Conservation (phyloP, 306 rosid species). For the Dalbergia cochinchinensis region DNA sequence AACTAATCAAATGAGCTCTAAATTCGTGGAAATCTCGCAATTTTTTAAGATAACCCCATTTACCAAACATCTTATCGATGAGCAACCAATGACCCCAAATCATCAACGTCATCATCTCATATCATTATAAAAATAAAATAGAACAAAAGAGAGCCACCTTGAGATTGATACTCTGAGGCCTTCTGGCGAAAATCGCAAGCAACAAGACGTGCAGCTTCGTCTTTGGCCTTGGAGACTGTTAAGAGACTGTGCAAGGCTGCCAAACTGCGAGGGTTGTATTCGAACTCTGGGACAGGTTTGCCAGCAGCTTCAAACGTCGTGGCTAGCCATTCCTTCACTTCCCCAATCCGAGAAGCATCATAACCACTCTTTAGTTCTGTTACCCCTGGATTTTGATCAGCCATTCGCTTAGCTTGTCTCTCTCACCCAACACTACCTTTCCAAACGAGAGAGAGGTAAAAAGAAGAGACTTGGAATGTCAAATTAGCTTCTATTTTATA, state of each 20-base stretch:
- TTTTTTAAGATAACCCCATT: background rate
- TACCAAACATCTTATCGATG: background rate
- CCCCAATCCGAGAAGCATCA: constrained; percentile 58
- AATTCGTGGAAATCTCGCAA: background rate
- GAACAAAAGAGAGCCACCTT: constrained; percentile 57
- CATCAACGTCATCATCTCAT: background rate
- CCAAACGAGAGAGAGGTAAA: no score
- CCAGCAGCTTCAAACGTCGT: constrained; percentile 81
- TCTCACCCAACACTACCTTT: background rate
- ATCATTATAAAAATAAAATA: background rate
- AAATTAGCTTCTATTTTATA: background rate
- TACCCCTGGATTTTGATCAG: constrained; percentile 43
- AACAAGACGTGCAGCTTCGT: constrained; percentile 84
- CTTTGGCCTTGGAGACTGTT: constrained; percentile 80
- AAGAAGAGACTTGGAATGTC: no score
- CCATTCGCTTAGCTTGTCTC: constrained; percentile 36
- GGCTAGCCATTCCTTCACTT: constrained; percentile 80
- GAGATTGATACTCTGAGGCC: constrained; percentile 88
- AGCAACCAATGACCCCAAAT: background rate
- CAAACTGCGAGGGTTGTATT: constrained; percentile 87
- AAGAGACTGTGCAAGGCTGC: constrained; percentile 73
- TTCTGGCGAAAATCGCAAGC: constrained; percentile 87
- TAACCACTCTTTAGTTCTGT: constrained; percentile 47
- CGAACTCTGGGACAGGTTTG: constrained; percentile 81
- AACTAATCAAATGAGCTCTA: background rate